Conservation (phyloP, 768 basidiomycete genomes). For the Kwoniella dejecticola region DNA sequence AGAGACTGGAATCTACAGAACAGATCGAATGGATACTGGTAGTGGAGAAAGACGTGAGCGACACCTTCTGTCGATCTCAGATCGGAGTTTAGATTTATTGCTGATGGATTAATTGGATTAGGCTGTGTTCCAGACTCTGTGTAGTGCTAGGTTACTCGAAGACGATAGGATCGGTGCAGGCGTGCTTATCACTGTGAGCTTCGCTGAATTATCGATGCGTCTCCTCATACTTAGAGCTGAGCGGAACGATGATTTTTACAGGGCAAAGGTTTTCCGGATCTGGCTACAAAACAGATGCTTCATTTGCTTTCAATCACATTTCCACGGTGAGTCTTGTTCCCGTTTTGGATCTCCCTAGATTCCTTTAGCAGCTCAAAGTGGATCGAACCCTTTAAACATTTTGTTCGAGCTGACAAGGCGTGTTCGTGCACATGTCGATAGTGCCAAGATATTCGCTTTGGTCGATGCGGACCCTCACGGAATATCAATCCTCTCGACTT, state of each 20-base stretch:
- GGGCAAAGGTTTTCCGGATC: slow-evolving; percentile 97
- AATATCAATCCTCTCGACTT: slow-evolving; percentile 85
- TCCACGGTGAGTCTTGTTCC: slow-evolving; percentile 60
- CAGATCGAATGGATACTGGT: slow-evolving; percentile 75
- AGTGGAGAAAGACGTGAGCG: slow-evolving; percentile 85
- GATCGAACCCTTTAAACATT: neutral
- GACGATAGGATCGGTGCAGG: slow-evolving; percentile 67
- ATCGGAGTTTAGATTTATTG: neutral
- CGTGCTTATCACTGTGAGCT: slow-evolving; percentile 72
- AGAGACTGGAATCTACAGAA: slow-evolving; percentile 63
- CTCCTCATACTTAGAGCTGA: neutral
- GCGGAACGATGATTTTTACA: slow-evolving; percentile 51
- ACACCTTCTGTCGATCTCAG: neutral
- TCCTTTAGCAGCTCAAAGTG: neutral
- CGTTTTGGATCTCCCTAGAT: no score
- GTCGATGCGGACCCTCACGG: slow-evolving; percentile 94
- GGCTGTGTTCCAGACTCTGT: slow-evolving; percentile 93
- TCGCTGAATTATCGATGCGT: slow-evolving; percentile 1
- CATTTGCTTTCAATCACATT: slow-evolving; percentile 70
- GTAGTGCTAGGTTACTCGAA: slow-evolving; percentile 61
- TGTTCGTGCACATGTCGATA: no score
- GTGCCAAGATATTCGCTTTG: slow-evolving; percentile 73
- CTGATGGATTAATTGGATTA: slow-evolving; percentile 52
- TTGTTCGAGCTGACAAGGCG: neutral
- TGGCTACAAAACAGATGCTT: slow-evolving; percentile 83